Base-by-base conservation (phyloP, 768 basidiomycete genomes). In the Trametopsis cervina region DNA sequence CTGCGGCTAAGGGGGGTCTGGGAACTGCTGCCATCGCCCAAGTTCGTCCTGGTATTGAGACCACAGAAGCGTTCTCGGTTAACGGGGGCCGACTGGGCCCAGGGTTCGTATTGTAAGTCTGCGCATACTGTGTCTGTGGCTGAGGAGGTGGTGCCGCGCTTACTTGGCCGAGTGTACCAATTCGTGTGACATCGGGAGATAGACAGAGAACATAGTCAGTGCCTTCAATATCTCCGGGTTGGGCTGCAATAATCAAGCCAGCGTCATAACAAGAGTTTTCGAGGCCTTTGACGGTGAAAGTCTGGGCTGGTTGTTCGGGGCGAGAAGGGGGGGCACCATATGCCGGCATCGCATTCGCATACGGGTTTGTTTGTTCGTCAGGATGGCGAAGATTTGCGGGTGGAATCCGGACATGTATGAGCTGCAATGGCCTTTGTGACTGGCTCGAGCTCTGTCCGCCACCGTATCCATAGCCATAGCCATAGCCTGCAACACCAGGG, bases 11-110 rank as follows among this genome's bases (percentile, higher is more conserved):
- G 47, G 57, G 66, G 13, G 68, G 57, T 26, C 61, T 42, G 65
- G 70, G 35, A 59, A 84, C 71, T 17, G 76, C 69, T 3, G 84
- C 83, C 70, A 90, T 83, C 21, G 83, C 85, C 88, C 89, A 92
- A 5, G 89, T 89, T 54, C 81, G 70, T 1, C 92, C 92, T 12
- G 84, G 81, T 47, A 94, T 82, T 10, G 83, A 71, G n/a, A 93
- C 66, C 21, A 91, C 60, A 4, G 81, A 79, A 2, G 89, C 85
- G 51, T 88, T 78, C 56, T 95, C 92, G 9, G 81, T 80, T 40
- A 92, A 68, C 10, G 82, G 81, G 2, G 82, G 78, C 18, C 85
- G 73, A 39, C 74, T 72, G 6, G 67, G 62, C 4, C 63, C 68
- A 35, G 54, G 40, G 15, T 26, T 45, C 3, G 56, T 42, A 10